These are phyloP conservation scores for Heliocybe sulcata DNA, from an alignment of 1,284 basidiomycete genomes.

Conservation along the genomic window DNA sequence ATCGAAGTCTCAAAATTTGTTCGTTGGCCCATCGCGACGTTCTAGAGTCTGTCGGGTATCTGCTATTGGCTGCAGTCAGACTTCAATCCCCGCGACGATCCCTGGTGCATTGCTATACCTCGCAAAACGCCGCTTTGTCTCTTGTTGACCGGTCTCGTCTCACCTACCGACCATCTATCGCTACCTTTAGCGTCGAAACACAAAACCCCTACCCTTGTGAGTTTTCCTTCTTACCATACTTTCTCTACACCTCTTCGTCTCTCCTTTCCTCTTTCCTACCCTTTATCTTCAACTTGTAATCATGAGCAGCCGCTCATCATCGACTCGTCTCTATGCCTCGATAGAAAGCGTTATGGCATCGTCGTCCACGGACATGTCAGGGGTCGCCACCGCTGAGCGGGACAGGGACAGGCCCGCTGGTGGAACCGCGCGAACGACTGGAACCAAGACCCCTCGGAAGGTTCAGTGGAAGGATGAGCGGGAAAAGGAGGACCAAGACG, in stretches of 20 bases:
- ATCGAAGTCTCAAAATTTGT: neutral
- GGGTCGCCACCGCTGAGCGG: neutral
- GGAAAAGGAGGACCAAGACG: neutral
- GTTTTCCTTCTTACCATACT: neutral
- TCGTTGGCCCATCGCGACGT: neutral
- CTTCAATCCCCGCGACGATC: neutral
- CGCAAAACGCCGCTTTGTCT: constrained; percentile 1
- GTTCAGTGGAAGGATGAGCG: constrained; percentile 10
- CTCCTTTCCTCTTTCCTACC: neutral
- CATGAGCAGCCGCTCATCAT: constrained; percentile 1
- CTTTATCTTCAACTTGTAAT: neutral
- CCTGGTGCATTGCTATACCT: neutral
- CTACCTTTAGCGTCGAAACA: neutral
- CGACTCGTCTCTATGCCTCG: neutral
- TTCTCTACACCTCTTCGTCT: neutral
- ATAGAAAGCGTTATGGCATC: constrained; percentile 1
- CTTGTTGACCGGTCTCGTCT: neutral
- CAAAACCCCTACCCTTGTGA: neutral
- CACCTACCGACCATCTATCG: neutral
- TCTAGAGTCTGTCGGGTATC: neutral
- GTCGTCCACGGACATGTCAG: neutral
- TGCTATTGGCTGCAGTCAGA: neutral
- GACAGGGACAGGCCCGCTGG: constrained; percentile 1
- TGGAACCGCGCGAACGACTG: constrained; percentile 3
- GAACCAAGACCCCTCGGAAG: constrained; percentile 10